These are phyloP conservation scores for Oenanthe javanica DNA, from an alignment of 140 eudicot genomes.

Conservation along the genomic window DNA sequence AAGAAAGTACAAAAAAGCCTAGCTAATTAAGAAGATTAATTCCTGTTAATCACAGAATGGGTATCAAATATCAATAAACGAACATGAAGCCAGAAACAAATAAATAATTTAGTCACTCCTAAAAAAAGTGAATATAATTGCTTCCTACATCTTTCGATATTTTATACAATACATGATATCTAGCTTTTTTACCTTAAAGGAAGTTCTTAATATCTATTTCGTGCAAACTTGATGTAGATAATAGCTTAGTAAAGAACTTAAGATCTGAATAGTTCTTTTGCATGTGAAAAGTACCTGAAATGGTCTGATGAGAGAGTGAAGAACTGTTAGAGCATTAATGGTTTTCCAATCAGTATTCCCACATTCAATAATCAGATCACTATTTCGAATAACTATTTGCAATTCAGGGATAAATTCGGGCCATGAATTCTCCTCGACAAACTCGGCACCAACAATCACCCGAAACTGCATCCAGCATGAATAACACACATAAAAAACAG, in stretches of 20 bases:
- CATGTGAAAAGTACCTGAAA: slow-evolving; percentile 47
- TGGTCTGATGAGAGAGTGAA: slow-evolving; percentile 65
- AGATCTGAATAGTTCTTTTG: background rate
- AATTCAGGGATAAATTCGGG: slow-evolving; percentile 61
- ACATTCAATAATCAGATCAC: slow-evolving; percentile 34
- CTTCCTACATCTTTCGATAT: background rate
- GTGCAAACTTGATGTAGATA: background rate
- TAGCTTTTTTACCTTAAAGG: background rate
- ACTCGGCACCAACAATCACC: slow-evolving; percentile 50
- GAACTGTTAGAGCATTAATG: slow-evolving; percentile 52
- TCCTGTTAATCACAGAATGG: background rate
- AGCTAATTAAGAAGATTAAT: background rate
- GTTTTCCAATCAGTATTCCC: slow-evolving; percentile 48
- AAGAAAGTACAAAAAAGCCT: background rate
- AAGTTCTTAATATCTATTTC: background rate
- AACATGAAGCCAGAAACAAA: background rate
- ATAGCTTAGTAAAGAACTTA: background rate
- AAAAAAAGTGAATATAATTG: background rate
- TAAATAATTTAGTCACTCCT: background rate
- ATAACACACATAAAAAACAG: slow-evolving; percentile 10
- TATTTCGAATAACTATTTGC: slow-evolving; percentile 43
- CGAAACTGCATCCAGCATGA: slow-evolving; percentile 45
- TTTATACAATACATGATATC: background rate
- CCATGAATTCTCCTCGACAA: slow-evolving; percentile 59
- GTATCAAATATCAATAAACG: background rate